phyloP scores from a whole-genome alignment of 257 asterid species.

The Solanum sitiens region DNA sequence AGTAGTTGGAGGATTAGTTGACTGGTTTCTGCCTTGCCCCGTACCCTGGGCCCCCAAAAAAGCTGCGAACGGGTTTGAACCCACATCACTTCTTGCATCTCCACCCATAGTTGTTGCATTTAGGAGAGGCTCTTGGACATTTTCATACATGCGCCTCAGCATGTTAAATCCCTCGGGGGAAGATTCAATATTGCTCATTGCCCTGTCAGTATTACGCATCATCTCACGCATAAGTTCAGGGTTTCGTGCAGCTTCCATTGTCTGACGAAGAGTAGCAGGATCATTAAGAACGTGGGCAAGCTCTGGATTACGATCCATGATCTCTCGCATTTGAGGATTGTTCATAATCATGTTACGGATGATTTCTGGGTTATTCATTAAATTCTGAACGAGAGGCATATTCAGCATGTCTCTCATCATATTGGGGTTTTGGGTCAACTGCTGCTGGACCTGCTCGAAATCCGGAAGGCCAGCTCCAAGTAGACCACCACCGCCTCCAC shows the following conservation, averaged over 20 bases:
- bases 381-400: conserved; percentile 38
- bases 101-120: conserved; percentile 48
- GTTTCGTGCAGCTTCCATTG: conserved; percentile 58
- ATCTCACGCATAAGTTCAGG: conserved; percentile 67
- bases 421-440: conserved; percentile 39
- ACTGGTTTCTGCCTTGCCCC: conserved; percentile 12
- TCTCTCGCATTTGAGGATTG: conserved; percentile 63
- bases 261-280: conserved; percentile 49
- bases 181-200: conserved; percentile 55
- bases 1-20: conserved; percentile 16
- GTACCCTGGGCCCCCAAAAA: conserved; percentile 36
- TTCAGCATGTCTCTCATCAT: conserved; percentile 48
- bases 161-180: conserved; percentile 62
- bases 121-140: conserved; percentile 51
- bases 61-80: conserved; percentile 45
- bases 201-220: conserved; percentile 62
- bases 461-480: conserved; percentile 43
- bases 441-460: conserved; percentile 40
- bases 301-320: conserved; percentile 50
- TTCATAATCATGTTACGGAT: conserved; percentile 39
- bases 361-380: conserved; percentile 51
- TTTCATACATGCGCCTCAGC: conserved; percentile 61
- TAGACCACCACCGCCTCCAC: conserved; percentile 21
- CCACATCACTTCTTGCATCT: conserved; percentile 24
- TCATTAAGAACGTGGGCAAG: conserved; percentile 49